Percentiles rank a stretch among this genome's conserved stretches.
Conservation (phyloP, 2,329 filamentous ascomycete genomes). For the Seiridium unicorne region DNA sequence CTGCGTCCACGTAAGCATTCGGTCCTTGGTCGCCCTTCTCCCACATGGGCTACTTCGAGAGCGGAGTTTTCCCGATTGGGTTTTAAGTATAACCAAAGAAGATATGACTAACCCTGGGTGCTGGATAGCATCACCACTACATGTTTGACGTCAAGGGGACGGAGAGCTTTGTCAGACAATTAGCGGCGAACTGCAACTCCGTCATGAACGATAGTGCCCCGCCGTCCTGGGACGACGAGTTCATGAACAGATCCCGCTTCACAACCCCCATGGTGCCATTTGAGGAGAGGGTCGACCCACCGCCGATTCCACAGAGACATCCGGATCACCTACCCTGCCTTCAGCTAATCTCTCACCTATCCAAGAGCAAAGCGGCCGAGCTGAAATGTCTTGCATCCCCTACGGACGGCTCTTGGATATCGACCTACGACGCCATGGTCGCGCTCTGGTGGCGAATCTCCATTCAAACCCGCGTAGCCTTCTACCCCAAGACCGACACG, state of each 20-base stretch:
- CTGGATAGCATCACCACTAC: not conserved
- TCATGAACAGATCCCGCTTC: not conserved
- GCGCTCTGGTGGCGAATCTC: not conserved
- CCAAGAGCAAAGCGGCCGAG: not conserved
- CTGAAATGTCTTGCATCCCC: not conserved
- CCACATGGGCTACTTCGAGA: too few species aligned
- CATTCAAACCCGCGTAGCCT: not conserved
- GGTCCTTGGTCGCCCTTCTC: too few species aligned
- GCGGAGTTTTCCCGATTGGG: not conserved
- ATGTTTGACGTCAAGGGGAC: not conserved
- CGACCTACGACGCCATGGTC: constrained; percentile 1
- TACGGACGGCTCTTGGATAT: not conserved
- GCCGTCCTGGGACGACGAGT: not conserved
- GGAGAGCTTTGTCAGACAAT: not conserved
- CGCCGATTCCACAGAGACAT: not conserved
- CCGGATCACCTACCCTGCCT: not conserved
- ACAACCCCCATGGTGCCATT: not conserved
- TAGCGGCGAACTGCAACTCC: not conserved
- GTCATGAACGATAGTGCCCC: not conserved
- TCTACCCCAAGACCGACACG: not conserved
- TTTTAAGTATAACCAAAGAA: not conserved
- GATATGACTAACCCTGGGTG: too few species aligned
- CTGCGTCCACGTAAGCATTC: not conserved
- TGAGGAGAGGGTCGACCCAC: not conserved
- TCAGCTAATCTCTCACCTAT: not conserved